Evolutionary conservation across 2,329 filamentous ascomycete species (phyloP).

Genomic region (Rutstroemia sp.): DNA sequence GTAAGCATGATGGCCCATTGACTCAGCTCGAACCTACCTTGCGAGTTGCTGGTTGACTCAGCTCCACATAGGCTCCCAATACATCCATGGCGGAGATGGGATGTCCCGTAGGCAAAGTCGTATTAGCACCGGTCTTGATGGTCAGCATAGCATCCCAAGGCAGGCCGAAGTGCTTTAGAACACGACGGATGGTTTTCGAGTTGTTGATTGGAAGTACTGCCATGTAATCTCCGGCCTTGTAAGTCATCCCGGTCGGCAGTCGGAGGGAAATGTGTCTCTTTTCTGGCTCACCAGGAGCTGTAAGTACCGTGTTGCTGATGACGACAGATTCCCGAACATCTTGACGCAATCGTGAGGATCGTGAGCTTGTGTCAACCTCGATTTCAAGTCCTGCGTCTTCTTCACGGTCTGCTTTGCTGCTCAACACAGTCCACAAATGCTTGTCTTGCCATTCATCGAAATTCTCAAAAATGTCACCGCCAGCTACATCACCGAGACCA

Average conservation of each 20-base stretch:
- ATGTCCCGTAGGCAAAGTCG: conserved; percentile 36
- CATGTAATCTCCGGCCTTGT: conserved; percentile 18
- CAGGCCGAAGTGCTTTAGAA: conserved; percentile 22
- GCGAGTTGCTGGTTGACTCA: conserved; percentile 49
- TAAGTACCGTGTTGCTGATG: conserved; percentile 44
- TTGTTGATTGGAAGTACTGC: conserved; percentile 16
- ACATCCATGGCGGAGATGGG: conserved; percentile 46
- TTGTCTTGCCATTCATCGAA: conserved; percentile 63
- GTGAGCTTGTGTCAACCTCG: conserved; percentile 14
- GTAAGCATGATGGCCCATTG: neutral
- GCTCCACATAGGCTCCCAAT: conserved; percentile 50
- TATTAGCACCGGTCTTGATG: conserved; percentile 35
- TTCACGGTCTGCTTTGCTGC: conserved; percentile 2
- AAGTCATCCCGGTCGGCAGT: conserved; percentile 13
- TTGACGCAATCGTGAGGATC: conserved; percentile 41
- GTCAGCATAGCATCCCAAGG: conserved; percentile 43
- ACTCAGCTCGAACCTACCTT: conserved; percentile 27
- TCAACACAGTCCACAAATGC: conserved; percentile 38
- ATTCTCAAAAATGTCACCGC: conserved; percentile 58
- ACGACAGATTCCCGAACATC: conserved; percentile 57
- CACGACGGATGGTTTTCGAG: conserved; percentile 10
- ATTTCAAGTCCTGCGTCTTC: conserved; percentile 1
- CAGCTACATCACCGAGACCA: conserved; percentile 3
- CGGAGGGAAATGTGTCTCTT: conserved; percentile 54
- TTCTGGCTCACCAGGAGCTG: conserved; percentile 26